Percentiles rank a stretch among this genome's conserved stretches.
phyloP scores from a whole-genome alignment of 2,329 filamentous ascomycete genomes.

The Aspergillus ruber region DNA sequence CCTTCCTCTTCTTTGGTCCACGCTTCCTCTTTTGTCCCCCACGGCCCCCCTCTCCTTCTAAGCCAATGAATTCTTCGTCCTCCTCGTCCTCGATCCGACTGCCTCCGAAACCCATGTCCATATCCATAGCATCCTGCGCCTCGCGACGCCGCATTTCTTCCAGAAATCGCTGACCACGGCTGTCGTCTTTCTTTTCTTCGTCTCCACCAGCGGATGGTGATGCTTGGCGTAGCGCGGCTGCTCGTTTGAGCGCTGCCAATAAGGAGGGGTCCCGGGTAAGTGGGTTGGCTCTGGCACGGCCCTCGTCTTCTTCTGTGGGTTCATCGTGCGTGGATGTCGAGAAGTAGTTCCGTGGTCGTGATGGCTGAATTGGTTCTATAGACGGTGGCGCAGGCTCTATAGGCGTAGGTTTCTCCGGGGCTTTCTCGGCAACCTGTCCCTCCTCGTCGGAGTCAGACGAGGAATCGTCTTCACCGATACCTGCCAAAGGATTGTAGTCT shows the following conservation, averaged over 20 bases:
- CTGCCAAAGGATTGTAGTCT: constrained; percentile 55
- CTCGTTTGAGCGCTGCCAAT: constrained; percentile 78
- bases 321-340: constrained; percentile 39
- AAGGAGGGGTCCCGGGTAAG: constrained; percentile 68
- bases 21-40: constrained; percentile 46
- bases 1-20: constrained; percentile 47
- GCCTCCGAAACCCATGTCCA: constrained; percentile 91
- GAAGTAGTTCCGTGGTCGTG: constrained; percentile 44
- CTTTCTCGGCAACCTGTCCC: constrained; percentile 21
- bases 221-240: constrained; percentile 55
- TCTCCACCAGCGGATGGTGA: constrained; percentile 38
- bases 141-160: constrained; percentile 50
- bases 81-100: constrained; percentile 84
- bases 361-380: constrained; percentile 6
- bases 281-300: constrained; percentile 29
- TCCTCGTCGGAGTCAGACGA: constrained; percentile 37
- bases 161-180: constrained; percentile 68
- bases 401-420: background rate
- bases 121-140: constrained; percentile 77
- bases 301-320: constrained; percentile 44
- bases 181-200: constrained; percentile 54
- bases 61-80: constrained; percentile 64
- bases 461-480: constrained; percentile 44
- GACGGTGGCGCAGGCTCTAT: constrained; percentile 1
- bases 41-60: constrained; percentile 39